A percentile compares a stretch with the other conserved stretches of the same genome.
Conservation (phyloP, 345 rosid species). For the Bruguiera parviflora region DNA sequence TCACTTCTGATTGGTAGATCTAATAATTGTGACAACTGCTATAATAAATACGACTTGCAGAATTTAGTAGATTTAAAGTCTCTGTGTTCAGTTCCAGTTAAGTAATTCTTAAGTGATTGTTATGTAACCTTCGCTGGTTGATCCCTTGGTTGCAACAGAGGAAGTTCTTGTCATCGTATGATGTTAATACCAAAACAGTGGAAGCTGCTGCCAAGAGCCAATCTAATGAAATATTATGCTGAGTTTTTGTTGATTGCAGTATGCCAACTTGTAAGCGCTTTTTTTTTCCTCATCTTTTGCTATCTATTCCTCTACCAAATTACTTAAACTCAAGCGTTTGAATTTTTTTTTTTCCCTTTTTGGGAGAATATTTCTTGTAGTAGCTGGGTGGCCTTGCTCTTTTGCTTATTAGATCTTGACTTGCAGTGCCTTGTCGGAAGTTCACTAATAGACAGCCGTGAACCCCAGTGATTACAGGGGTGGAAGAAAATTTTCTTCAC, state of each 20-base stretch:
- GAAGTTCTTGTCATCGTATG: constrained; percentile 45
- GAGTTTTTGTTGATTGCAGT: constrained; percentile 24
- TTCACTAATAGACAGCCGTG: constrained; percentile 8
- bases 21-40: too few species aligned
- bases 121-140: constrained; percentile 19
- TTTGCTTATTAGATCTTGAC: background rate
- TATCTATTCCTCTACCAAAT: background rate
- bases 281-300: background rate
- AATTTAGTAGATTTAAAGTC: too few species aligned
- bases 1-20: background rate
- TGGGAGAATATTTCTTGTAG: background rate
- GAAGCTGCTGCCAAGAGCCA: constrained; percentile 39
- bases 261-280: constrained; percentile 15
- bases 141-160: constrained; percentile 46
- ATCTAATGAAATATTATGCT: constrained; percentile 42
- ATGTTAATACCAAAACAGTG: constrained; percentile 32
- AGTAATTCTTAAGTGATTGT: too few species aligned
- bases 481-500: constrained; percentile 12
- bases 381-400: constrained; percentile 8
- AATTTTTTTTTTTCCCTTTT: background rate
- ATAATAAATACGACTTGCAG: too few species aligned
- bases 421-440: constrained; percentile 13
- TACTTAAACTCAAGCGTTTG: background rate
- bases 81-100: too few species aligned
- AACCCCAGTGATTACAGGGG: constrained; percentile 5